Evolutionary conservation across 331 rosid genomes (phyloP).

Genomic region (Erythrophleum ivorense): DNA sequence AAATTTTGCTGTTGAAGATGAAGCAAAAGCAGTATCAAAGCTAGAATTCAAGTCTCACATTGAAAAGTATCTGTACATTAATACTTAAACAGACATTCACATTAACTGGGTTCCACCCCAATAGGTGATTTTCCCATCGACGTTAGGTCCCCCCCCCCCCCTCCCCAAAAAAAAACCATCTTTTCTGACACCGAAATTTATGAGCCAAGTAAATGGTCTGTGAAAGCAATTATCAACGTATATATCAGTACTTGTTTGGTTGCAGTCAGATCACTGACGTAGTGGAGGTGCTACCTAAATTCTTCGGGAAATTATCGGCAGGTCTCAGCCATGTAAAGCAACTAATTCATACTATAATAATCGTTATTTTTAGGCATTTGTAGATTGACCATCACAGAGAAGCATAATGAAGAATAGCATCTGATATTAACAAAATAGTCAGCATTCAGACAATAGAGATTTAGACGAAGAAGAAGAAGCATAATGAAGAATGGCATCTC

Average conservation of each 20-base stretch:
- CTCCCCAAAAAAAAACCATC: neutral
- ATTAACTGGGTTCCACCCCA: neutral
- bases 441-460: conserved; percentile 19
- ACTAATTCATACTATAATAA: conserved; percentile 13
- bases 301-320: neutral
- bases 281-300: conserved; percentile 16
- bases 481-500: conserved; percentile 13
- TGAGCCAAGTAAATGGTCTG: neutral
- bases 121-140: neutral
- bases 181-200: neutral
- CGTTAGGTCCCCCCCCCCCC: neutral
- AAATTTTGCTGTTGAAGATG: neutral
- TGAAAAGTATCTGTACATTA: too few species aligned
- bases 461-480: neutral
- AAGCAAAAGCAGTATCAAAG: neutral
- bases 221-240: neutral
- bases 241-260: neutral
- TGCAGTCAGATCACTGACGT: neutral
- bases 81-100: neutral
- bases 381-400: conserved; percentile 14
- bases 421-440: conserved; percentile 26
- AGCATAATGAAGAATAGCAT: conserved; percentile 6
- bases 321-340: neutral
- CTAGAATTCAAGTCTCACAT: neutral
- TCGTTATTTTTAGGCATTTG: neutral